Conservation (phyloP, 441 rosid genomes). For the Mallotus repandus region DNA sequence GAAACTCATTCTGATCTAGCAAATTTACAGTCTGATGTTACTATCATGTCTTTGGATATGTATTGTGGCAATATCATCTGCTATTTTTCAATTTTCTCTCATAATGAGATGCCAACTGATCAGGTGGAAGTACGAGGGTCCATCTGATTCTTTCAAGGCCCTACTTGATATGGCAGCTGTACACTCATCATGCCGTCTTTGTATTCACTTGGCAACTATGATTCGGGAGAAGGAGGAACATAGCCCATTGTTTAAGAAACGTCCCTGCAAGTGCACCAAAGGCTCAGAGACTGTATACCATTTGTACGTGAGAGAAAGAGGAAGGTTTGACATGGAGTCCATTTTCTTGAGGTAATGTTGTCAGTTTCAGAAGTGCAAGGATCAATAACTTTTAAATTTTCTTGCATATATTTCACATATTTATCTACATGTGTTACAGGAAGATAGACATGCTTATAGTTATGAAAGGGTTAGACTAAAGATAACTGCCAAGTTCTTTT, state of each 20-base stretch:
- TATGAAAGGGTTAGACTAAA: not conserved
- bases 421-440: not conserved
- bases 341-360: constrained; percentile 64
- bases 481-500: not conserved
- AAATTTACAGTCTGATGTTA: not conserved
- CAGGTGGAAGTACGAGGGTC: constrained; percentile 93
- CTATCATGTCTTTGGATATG: not conserved
- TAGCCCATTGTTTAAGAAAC: constrained; percentile 48
- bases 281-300: constrained; percentile 65
- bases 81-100: constrained; percentile 15
- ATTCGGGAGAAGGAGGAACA: constrained; percentile 71
- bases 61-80: not conserved
- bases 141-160: constrained; percentile 86
- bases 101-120: constrained; percentile 21
- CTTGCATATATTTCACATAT: not conserved
- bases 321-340: constrained; percentile 75
- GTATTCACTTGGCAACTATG: constrained; percentile 76
- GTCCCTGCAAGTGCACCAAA: constrained; percentile 78
- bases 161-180: constrained; percentile 93
- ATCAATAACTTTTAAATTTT: not conserved
- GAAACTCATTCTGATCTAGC: not conserved
- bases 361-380: not conserved
- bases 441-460: not conserved
- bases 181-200: constrained; percentile 92
- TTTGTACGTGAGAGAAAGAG: constrained; percentile 74